Evolutionary conservation across 768 basidiomycete species (phyloP).

Genomic region (Dioszegia aurantiaca): DNA sequence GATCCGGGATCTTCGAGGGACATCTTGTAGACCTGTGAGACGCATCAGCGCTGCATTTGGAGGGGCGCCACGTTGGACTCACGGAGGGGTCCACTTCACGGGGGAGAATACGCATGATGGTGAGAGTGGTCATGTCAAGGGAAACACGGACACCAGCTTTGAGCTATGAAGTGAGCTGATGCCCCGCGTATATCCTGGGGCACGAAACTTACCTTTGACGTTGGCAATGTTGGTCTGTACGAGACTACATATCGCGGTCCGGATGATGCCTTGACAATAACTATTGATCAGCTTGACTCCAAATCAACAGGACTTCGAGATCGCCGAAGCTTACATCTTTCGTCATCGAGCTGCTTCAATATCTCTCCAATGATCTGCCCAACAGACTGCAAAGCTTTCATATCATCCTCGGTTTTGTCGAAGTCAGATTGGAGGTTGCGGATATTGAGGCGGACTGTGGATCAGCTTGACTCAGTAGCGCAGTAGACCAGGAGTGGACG

Average conservation of each 20-base stretch:
- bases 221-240: slow-evolving; percentile 88
- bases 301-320: neutral
- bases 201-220: slow-evolving; percentile 54
- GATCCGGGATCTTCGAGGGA: slow-evolving; percentile 95
- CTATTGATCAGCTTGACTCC: slow-evolving; percentile 51
- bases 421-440: slow-evolving; percentile 84
- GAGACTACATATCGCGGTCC: slow-evolving; percentile 98
- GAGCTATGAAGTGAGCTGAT: slow-evolving; percentile 59
- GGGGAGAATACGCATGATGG: slow-evolving; percentile 97
- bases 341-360: slow-evolving; percentile 96
- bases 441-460: slow-evolving; percentile 79
- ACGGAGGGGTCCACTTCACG: slow-evolving; percentile 93
- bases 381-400: slow-evolving; percentile 97
- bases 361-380: slow-evolving; percentile 99
- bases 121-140: slow-evolving; percentile 97
- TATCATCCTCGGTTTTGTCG: slow-evolving; percentile 95
- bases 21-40: slow-evolving; percentile 83
- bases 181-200: neutral
- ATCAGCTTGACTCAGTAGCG: neutral
- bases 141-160: slow-evolving; percentile 93
- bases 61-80: slow-evolving; percentile 10
- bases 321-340: slow-evolving; percentile 68
- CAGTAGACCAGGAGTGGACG: no score
- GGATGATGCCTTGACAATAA: slow-evolving; percentile 98
- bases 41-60: neutral